Evolutionary conservation across 2,329 filamentous ascomycete genomes (phyloP), one percentile per base, ranked within the genome.

Genomic region (Xylaria sp.): DNA sequence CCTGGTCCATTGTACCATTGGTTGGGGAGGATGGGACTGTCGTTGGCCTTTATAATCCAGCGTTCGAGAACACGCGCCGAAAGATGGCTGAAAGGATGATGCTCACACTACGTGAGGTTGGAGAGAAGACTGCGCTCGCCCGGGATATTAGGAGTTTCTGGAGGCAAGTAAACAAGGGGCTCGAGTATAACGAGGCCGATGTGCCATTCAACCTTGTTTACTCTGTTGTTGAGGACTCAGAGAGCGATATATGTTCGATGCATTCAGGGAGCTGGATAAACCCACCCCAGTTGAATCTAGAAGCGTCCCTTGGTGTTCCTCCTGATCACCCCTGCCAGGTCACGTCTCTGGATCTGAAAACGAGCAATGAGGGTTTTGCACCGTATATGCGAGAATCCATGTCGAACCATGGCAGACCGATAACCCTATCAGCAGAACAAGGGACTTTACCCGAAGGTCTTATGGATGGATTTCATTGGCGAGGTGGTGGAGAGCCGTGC

Each of bases 41-140:
- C 7, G 88, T 92, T 69, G 92, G 91, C 1, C 79, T 95, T 0
- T 94, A 93, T 77, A 94, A 94, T 75, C 92, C 92, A 2, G 88
- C 90, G 0, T 95, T 94, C 72, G 93, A 96, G 72, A 93, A 94
- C 75, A 96, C 93, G 1, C 82, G 91, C 24, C 86, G 92, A 21
- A 93, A 92, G 75, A 89, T 96, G 68, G 92, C 91, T 2, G 92
- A 95, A 79, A 84, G 93, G 63, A 86, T 92, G 55, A 94, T 95
- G 92, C 83, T 93, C 30, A 93, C 91, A 0, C 81, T 96, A 45
- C 86, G 91, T 48, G 92, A 94, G 76, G 88, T 95, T 53, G 92
- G 92, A 58, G 92, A 95, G 78, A 88, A 86, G 67, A 94, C 91
- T 4, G 88, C 91, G 1, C 83, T 87, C 17, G 92, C 92, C n/a